Conservation (phyloP, 2,329 filamentous ascomycete genomes). For the Sordariomycetes sp. region DNA sequence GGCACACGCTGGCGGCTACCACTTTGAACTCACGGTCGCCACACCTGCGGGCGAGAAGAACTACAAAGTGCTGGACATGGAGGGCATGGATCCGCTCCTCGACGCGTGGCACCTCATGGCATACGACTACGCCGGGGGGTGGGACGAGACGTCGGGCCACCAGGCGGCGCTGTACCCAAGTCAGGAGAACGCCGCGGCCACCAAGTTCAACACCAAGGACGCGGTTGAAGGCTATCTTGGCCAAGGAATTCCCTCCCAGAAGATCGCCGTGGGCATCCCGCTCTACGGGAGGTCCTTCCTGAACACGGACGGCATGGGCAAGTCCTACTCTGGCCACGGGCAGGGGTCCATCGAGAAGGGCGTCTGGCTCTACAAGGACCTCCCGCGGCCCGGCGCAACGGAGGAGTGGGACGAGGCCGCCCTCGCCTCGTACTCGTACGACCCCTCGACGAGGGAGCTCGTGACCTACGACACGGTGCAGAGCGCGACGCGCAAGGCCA, state of each 20-base stretch:
- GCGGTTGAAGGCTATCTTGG: constrained; percentile 51
- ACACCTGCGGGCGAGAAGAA: constrained; percentile 35
- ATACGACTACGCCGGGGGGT: constrained; percentile 61
- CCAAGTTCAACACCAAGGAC: constrained; percentile 57
- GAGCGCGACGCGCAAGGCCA: constrained; percentile 49
- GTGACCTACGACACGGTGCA: constrained; percentile 58
- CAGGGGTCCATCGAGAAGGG: constrained; percentile 45
- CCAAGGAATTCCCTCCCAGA: constrained; percentile 41
- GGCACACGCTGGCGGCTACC: constrained; percentile 27
- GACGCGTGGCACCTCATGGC: constrained; percentile 56
- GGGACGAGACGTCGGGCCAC: constrained; percentile 53
- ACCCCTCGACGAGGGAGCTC: constrained; percentile 45
- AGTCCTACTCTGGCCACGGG: constrained; percentile 52
- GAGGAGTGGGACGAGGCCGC: constrained; percentile 46
- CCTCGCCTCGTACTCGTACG: constrained; percentile 63
- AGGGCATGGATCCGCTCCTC: constrained; percentile 43
- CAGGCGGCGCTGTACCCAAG: constrained; percentile 58
- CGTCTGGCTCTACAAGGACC: constrained; percentile 62
- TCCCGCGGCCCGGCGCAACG: constrained; percentile 49
- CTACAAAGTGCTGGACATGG: constrained; percentile 38
- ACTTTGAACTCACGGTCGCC: constrained; percentile 40
- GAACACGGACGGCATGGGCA: constrained; percentile 56
- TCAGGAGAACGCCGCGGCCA: constrained; percentile 37
- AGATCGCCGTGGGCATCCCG: constrained; percentile 67
- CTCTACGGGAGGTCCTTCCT: constrained; percentile 71